Conservation (phyloP, 805 yeast species). For the Teunomyces gatunensis region DNA sequence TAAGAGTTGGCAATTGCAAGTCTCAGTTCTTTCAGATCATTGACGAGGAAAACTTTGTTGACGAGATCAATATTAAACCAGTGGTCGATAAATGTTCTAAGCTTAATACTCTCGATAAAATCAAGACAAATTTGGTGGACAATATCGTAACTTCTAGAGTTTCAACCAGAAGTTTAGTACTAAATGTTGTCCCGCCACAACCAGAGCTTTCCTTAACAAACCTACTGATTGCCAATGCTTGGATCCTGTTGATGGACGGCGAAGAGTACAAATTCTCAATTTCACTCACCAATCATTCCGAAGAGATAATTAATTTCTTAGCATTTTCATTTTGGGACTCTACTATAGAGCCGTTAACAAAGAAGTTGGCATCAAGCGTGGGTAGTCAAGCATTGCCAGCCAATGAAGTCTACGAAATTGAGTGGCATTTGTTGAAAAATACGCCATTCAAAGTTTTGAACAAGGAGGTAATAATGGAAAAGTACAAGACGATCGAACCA, state of each 20-base stretch:
- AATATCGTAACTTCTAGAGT: slow-evolving; percentile 17
- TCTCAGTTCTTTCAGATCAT: slow-evolving; percentile 44
- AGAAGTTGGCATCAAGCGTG: slow-evolving; percentile 39
- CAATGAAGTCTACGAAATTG: slow-evolving; percentile 71
- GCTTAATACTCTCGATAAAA: slow-evolving; percentile 9
- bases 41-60: slow-evolving; percentile 22
- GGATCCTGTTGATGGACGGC: slow-evolving; percentile 80
- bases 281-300: slow-evolving; percentile 55
- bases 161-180: slow-evolving; percentile 18
- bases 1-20: slow-evolving; percentile 51
- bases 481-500: slow-evolving; percentile 39
- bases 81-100: background rate
- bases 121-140: slow-evolving; percentile 25
- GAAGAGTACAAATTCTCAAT: slow-evolving; percentile 54
- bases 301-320: slow-evolving; percentile 53
- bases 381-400: slow-evolving; percentile 43
- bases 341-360: slow-evolving; percentile 60
- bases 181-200: slow-evolving; percentile 45
- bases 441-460: slow-evolving; percentile 56
- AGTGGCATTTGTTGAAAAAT: slow-evolving; percentile 58
- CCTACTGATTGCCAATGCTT: slow-evolving; percentile 55
- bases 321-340: slow-evolving; percentile 70
- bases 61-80: slow-evolving; percentile 9
- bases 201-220: slow-evolving; percentile 58
- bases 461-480: slow-evolving; percentile 36